Percentiles rank a stretch among this genome's conserved stretches.
Evolutionary conservation across 208 protist species (phyloP).

Genomic region (Leishmania aethiopica): DNA sequence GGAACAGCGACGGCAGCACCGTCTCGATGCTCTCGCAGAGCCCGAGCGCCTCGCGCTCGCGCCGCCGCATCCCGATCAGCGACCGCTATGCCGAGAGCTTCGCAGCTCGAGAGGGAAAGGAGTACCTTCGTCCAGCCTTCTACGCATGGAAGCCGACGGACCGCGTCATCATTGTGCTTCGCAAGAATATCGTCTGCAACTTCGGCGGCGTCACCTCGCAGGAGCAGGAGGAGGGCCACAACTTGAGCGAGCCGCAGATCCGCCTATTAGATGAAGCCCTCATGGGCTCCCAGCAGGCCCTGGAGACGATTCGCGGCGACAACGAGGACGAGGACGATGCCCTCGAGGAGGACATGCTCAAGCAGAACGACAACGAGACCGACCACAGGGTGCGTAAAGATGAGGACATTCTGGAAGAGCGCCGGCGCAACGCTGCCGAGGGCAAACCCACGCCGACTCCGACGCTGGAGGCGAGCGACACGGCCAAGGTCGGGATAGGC

Average conservation of each 20-base stretch:
- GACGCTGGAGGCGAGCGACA: constrained; percentile 8
- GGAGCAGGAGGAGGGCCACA: constrained; percentile 50
- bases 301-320: constrained; percentile 31
- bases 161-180: constrained; percentile 72
- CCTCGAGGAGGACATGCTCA: constrained; percentile 55
- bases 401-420: constrained; percentile 39
- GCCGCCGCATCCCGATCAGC: constrained; percentile 20
- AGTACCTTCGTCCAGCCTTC: constrained; percentile 79
- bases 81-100: constrained; percentile 75
- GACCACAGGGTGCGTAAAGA: constrained; percentile 25
- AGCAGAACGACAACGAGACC: constrained; percentile 29
- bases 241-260: constrained; percentile 66
- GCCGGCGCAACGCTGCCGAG: constrained; percentile 34
- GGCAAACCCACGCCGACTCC: constrained; percentile 30
- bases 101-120: constrained; percentile 64
- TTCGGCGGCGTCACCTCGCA: constrained; percentile 46
- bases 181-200: constrained; percentile 68
- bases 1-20: constrained; percentile 26
- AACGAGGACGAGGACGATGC: constrained; percentile 27
- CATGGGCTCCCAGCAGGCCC: constrained; percentile 33
- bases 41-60: constrained; percentile 14
- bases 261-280: constrained; percentile 61
- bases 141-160: constrained; percentile 76
- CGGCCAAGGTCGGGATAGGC: background rate
- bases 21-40: background rate